phyloP scores from a whole-genome alignment of 306 rosid genomes.

The Trifolium repens region DNA sequence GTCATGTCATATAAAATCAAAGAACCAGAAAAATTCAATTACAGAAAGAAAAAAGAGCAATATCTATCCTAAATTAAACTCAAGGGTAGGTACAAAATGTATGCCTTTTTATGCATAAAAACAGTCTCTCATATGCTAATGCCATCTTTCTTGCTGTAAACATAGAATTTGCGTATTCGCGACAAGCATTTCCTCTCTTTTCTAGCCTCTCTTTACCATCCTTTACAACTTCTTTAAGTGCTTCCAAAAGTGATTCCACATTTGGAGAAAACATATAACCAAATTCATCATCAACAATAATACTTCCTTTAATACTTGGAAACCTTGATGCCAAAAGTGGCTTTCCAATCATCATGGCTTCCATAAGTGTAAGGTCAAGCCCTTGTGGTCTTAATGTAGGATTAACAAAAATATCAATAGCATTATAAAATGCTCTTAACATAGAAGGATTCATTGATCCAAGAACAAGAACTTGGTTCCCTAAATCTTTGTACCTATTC shows the following conservation, averaged over 20 bases:
- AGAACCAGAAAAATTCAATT: conserved; percentile 6
- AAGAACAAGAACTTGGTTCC: conserved; percentile 71
- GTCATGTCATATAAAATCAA: conserved; percentile 25
- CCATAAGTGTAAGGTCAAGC: conserved; percentile 91
- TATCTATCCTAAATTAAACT: conserved; percentile 26
- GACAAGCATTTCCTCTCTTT: conserved; percentile 74
- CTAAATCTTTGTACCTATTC: conserved; percentile 71
- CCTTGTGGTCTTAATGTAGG: conserved; percentile 96
- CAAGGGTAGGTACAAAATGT: conserved; percentile 73
- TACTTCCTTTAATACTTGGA: conserved; percentile 88
- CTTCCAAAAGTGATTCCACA: conserved; percentile 73
- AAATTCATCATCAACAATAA: conserved; percentile 77
- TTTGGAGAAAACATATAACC: conserved; percentile 93
- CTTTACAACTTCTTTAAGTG: conserved; percentile 60
- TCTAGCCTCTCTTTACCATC: conserved; percentile 72
- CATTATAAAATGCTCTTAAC: conserved; percentile 73
- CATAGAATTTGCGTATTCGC: conserved; percentile 75
- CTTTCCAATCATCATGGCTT: conserved; percentile 93
- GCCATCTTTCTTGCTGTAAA: conserved; percentile 89
- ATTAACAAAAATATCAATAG: conserved; percentile 82
- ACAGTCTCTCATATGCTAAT: conserved; percentile 84
- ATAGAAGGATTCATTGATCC: conserved; percentile 83
- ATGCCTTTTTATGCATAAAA: conserved; percentile 73
- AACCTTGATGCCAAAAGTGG: conserved; percentile 87
- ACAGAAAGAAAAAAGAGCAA: background rate